Conservation (phyloP, 495 filamentous ascomycete species). For the Penicillium antarcticum region DNA sequence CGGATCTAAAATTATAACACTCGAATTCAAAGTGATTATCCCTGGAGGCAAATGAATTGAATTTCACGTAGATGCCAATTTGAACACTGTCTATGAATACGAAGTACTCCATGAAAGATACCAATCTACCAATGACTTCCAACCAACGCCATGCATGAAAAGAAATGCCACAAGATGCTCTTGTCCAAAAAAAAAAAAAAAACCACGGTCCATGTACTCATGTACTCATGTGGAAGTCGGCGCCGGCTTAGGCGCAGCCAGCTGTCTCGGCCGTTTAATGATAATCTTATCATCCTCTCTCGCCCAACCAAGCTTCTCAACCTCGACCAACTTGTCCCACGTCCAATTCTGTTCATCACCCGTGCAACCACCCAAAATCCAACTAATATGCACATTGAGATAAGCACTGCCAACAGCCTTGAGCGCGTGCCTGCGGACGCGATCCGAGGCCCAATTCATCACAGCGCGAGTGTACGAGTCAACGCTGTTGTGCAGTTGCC, state of each 20-base stretch:
- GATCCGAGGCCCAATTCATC: constrained; percentile 74
- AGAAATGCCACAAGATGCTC: constrained; percentile 13
- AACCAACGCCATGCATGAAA: constrained; percentile 9
- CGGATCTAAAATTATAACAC: constrained; percentile 74
- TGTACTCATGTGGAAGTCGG: constrained; percentile 13
- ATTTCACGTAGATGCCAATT: constrained; percentile 11
- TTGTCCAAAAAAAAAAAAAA: neutral
- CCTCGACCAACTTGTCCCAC: constrained; percentile 66
- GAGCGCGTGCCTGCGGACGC: constrained; percentile 67
- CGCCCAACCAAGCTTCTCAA: constrained; percentile 78
- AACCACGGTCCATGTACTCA: neutral
- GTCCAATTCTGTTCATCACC: constrained; percentile 62
- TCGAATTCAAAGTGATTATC: constrained; percentile 3
- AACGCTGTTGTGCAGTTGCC: constrained; percentile 63
- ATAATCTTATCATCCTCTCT: constrained; percentile 64
- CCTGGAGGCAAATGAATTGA: constrained; percentile 15
- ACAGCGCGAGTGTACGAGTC: constrained; percentile 73
- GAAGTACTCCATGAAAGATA: constrained; percentile 8
- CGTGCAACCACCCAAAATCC: constrained; percentile 42
- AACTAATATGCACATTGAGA: constrained; percentile 60
- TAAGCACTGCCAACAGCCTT: constrained; percentile 84
- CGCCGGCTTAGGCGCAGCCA: constrained; percentile 18
- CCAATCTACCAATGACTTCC: constrained; percentile 11
- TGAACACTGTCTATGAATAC: constrained; percentile 4
- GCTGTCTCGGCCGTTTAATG: constrained; percentile 57